Conservation (phyloP, 805 yeast species). For the Ogataea zsoltii region DNA sequence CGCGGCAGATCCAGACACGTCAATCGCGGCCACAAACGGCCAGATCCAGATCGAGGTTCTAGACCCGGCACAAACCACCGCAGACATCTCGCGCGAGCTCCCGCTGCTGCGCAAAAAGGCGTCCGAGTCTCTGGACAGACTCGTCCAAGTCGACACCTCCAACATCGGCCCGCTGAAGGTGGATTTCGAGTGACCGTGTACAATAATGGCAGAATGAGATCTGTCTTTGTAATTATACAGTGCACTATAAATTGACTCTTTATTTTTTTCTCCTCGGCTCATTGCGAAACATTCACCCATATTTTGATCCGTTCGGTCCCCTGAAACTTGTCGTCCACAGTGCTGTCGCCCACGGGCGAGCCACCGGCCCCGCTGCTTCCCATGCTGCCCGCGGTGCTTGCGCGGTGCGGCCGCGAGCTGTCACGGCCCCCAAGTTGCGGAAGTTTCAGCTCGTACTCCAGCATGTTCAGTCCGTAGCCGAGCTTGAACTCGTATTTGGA, state of each 20-base stretch:
- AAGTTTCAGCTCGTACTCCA: slow-evolving; percentile 38
- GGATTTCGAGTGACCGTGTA: slow-evolving; percentile 9
- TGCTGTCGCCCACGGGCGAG: slow-evolving; percentile 5
- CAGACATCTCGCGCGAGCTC: slow-evolving; percentile 16
- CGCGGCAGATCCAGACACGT: slow-evolving; percentile 9
- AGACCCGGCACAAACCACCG: slow-evolving; percentile 7
- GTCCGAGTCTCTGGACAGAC: slow-evolving; percentile 7
- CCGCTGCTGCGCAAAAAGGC: slow-evolving; percentile 12
- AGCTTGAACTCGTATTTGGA: slow-evolving; percentile 47
- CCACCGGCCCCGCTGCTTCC: slow-evolving; percentile 1
- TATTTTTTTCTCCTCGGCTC: background rate
- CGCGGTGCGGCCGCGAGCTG: slow-evolving; percentile 13
- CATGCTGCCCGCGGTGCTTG: slow-evolving; percentile 6
- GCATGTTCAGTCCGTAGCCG: slow-evolving; percentile 46
- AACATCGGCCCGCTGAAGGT: slow-evolving; percentile 18
- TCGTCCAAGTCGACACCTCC: slow-evolving; percentile 8
- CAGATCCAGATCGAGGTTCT: slow-evolving; percentile 20
- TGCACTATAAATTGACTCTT: background rate
- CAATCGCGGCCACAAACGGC: slow-evolving; percentile 11
- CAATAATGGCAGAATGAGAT: no score
- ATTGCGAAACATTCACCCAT: slow-evolving; percentile 43
- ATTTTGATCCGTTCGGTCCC: slow-evolving; percentile 37
- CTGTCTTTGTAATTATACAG: background rate
- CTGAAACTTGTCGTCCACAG: slow-evolving; percentile 15
- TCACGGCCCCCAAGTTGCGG: slow-evolving; percentile 16